Evolutionary conservation across 345 rosid genomes (phyloP).

Genomic region (Salix brachista): DNA sequence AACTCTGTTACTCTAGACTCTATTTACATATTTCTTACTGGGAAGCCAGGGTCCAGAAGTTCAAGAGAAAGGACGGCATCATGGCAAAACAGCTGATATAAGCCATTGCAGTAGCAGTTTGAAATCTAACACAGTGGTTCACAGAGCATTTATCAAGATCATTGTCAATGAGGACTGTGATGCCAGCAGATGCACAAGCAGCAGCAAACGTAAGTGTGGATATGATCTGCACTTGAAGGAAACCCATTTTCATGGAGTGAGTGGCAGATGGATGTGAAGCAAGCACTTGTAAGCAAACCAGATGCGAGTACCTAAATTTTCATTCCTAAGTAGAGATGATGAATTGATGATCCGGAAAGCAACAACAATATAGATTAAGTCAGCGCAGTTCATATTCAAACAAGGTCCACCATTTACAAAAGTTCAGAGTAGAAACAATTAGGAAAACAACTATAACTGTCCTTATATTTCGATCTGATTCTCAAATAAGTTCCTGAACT

Average conservation of each 20-base stretch:
- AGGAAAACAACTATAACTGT: no score
- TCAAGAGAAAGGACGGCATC: conserved; percentile 60
- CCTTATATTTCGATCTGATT: no score
- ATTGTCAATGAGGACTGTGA: conserved; percentile 74
- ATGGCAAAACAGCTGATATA: conserved; percentile 61
- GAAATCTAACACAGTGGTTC: conserved; percentile 58
- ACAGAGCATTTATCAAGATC: conserved; percentile 46
- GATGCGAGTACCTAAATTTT: background rate
- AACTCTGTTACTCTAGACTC: background rate
- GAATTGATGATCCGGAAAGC: background rate
- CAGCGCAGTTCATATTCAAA: background rate
- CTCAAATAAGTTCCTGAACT: no score
- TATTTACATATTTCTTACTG: conserved; percentile 18
- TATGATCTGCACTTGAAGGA: conserved; percentile 47
- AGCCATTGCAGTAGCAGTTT: conserved; percentile 74
- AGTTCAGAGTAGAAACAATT: background rate
- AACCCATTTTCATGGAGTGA: conserved; percentile 6
- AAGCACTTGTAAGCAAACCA: background rate
- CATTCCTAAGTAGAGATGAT: background rate
- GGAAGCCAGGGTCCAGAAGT: conserved; percentile 72
- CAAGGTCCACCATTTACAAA: background rate
- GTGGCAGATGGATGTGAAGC: background rate
- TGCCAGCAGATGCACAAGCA: conserved; percentile 77
- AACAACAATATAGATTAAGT: background rate
- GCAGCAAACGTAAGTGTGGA: conserved; percentile 72